These are phyloP conservation scores for Quercus tomentella DNA, from an alignment of 331 rosid species.

Conservation along the genomic window DNA sequence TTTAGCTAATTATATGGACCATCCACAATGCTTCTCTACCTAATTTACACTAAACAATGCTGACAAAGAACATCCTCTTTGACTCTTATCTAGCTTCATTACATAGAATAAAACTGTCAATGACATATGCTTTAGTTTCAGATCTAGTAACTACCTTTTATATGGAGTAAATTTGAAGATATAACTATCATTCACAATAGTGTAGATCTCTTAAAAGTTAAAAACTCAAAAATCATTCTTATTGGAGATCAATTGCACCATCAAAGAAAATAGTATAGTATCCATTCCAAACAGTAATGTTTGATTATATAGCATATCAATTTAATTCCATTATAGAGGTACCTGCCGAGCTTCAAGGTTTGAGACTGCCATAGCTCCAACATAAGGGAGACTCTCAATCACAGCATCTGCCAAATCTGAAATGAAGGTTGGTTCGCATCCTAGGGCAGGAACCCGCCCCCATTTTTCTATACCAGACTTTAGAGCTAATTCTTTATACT, in stretches of 20 bases:
- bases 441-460: conserved; percentile 99
- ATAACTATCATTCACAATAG: not conserved
- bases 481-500: conserved; percentile 94
- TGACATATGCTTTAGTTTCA: not conserved
- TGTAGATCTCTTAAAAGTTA: not conserved
- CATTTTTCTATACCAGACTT: conserved; percentile 84
- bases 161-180: not conserved
- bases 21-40: too few species aligned
- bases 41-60: too few species aligned
- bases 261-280: not conserved
- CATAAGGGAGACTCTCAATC: conserved; percentile 93
- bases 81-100: not conserved
- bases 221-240: not conserved
- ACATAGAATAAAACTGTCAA: not conserved
- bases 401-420: conserved; percentile 98
- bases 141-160: not conserved
- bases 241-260: not conserved
- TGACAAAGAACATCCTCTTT: not conserved
- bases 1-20: too few species aligned
- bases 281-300: not conserved
- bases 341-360: conserved; percentile 99
- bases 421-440: conserved; percentile 92
- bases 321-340: conserved; percentile 4
- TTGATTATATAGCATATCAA: not conserved
- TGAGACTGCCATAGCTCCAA: conserved; percentile 99